Base-by-base conservation (phyloP, 768 basidiomycete genomes). In the Termitomyces sp. region DNA sequence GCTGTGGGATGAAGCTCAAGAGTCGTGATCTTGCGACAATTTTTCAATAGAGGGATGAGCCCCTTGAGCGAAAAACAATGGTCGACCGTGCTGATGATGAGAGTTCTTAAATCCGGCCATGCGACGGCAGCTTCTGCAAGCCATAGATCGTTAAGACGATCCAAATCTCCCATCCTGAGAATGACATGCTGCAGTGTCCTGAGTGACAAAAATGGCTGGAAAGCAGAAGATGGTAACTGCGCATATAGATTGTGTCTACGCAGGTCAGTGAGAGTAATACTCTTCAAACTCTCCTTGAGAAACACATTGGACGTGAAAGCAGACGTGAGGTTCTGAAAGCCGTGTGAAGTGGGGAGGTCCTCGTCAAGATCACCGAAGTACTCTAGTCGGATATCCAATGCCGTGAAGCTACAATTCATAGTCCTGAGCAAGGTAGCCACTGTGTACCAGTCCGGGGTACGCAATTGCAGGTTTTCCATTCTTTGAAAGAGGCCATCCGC, bases 21-120 rank as follows among this genome's bases (percentile, higher is more conserved):
- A 22, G 34, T 57, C 13, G 24, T 49, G 30, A 57, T 24, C 39
- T 51, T 47, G 56, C 56, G 56, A 20, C 56, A 57, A 42, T 50
- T 36, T 3, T 41, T 12, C 7, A 57, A 24, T 4, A 51, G 8
- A 0, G 48, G 56, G n/a, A 57, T 57, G 27, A 57, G 56, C 13
- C 47, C 54, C 36, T 54, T 39, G 16, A 49, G 46, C 1, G 41
- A 41, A 47, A 54, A 50, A 42, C 27, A 45, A 39, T 45, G 48
- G 24, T 47, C 36, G n/a, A 27, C 20, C 24, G 31, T 33, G 12
- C 12, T 30, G 34, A 49, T 45, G 54, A 27, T 20, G 34, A 55
- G 46, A 41, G 42, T 48, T 15, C 13, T 24, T 6, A 55, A n/a
- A 30, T 55, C 47, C 7, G 41, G 54, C 59, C 48, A 54, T 27